Evolutionary conservation across 805 yeast species (phyloP), one percentile per base, ranked within the genome.

Genomic region (Isabelozyma rhagii): DNA sequence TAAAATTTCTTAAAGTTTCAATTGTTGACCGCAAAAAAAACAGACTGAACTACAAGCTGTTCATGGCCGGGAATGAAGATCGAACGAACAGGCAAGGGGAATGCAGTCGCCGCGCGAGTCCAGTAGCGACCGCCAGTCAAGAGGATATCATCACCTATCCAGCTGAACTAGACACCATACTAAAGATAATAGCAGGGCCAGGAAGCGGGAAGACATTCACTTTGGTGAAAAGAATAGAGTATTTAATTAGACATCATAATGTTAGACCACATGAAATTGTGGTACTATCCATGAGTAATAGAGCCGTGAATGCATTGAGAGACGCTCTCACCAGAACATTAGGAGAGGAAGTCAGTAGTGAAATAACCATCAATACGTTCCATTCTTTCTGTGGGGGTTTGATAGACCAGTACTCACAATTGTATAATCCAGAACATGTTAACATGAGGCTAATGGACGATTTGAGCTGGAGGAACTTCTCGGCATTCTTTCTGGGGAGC

Each of bases 121-220:
- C n/a, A 31, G 36, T 10, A 8, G 36, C 51, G 8, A 81, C 86
- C 0, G 64, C 63, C 3, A 61, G 78, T 0, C 90, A 84, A 59
- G 51, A 57, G 43, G 59, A 61, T 13, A 79, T 82, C 5, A 78
- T 84, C 8, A 58, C 64, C 1, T 63, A 64, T 49, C 79, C 82
- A 1, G 61, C 69, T 5, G 59, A 51, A 5, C 68, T 71, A 7
- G 61, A 68, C 14, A 64, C 72, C 7, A 65, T 84, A 0, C 62
- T 86, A 5, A 72, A 79, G 38, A 71, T 86, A 1, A 68, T 74
- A 8, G 87, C 91, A 0, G 90, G 90, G 0, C 90, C 92, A 0
- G 91, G 92, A 4, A 78, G 87, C 8, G 92, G 93, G 2, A 86
- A 86, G 58, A 84, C 91, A 0, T 68, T 71, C 34, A 84, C 90